Conservation (phyloP, 345 rosid genomes). For the Boechera stricta region DNA sequence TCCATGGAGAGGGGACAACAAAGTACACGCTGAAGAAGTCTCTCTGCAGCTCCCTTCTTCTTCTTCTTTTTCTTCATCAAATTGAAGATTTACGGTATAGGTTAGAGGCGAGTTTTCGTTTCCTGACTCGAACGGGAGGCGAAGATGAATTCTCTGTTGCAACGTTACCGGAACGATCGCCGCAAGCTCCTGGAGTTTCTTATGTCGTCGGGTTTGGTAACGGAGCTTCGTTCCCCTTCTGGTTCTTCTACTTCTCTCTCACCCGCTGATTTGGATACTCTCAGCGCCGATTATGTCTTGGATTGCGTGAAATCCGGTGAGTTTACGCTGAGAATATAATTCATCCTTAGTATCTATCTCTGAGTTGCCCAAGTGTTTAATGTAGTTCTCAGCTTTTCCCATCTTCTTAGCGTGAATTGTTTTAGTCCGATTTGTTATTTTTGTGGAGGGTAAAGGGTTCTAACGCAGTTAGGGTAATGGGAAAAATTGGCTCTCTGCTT, state of each 20-base stretch:
- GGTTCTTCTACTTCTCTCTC: constrained; percentile 58
- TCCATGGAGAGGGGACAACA: constrained; percentile 30
- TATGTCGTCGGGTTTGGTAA: constrained; percentile 63
- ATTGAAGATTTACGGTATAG: background rate
- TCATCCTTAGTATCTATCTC: background rate
- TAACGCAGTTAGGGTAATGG: background rate
- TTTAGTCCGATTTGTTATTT: constrained; percentile 11
- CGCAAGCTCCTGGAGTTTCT: constrained; percentile 84
- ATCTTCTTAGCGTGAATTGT: background rate
- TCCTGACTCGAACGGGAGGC: constrained; percentile 4
- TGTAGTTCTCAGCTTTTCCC: background rate
- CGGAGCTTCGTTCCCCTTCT: constrained; percentile 60
- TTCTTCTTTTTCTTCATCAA: background rate
- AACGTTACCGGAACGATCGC: constrained; percentile 85
- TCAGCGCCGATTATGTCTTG: constrained; percentile 78
- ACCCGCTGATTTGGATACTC: constrained; percentile 62
- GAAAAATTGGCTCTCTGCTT: constrained; percentile 16
- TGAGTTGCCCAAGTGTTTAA: background rate
- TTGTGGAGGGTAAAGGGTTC: background rate
- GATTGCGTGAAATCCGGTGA: constrained; percentile 73
- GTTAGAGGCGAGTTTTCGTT: background rate
- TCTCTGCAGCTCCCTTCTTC: constrained; percentile 9
- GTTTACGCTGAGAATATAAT: background rate
- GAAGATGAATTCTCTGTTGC: constrained; percentile 50
- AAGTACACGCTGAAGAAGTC: constrained; percentile 25